These are phyloP conservation scores for Auricularia auricula-judae DNA, from an alignment of 768 basidiomycete genomes.

Conservation along the genomic window DNA sequence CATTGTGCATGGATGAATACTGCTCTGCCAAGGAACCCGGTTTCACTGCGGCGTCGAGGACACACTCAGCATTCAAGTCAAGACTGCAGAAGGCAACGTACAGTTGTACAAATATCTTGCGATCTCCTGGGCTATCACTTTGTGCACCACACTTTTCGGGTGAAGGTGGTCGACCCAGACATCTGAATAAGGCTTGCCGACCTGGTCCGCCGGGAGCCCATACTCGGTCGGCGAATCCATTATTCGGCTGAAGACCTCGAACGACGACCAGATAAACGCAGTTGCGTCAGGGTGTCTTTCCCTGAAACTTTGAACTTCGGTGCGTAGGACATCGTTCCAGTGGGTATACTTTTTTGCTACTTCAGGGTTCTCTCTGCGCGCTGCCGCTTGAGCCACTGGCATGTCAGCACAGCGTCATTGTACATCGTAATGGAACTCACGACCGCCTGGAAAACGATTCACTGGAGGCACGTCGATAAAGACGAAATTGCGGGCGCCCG, in stretches of 20 bases:
- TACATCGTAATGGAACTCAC: neutral
- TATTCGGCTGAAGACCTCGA: slow-evolving; percentile 32
- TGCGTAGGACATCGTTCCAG: slow-evolving; percentile 8
- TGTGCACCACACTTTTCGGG: slow-evolving; percentile 8
- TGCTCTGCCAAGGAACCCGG: neutral
- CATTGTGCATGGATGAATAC: neutral
- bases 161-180: slow-evolving; percentile 36
- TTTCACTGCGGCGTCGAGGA: neutral
- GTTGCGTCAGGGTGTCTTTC: slow-evolving; percentile 25
- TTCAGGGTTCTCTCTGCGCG: neutral
- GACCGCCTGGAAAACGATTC: slow-evolving; percentile 27
- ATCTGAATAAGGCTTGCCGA: slow-evolving; percentile 21
- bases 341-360: neutral
- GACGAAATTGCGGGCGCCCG: slow-evolving; percentile 42
- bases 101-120: neutral
- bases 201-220: slow-evolving; percentile 28
- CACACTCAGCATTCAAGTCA: neutral
- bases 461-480: slow-evolving; percentile 53
- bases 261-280: slow-evolving; percentile 38
- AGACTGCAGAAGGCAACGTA: neutral
- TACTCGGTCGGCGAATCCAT: slow-evolving; percentile 33
- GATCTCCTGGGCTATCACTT: slow-evolving; percentile 6
- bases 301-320: neutral
- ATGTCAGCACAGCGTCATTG: neutral
- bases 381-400: neutral